These are phyloP conservation scores for Fallopia convolvulus DNA, from an alignment of 148 eudicot species.

Conservation along the genomic window DNA sequence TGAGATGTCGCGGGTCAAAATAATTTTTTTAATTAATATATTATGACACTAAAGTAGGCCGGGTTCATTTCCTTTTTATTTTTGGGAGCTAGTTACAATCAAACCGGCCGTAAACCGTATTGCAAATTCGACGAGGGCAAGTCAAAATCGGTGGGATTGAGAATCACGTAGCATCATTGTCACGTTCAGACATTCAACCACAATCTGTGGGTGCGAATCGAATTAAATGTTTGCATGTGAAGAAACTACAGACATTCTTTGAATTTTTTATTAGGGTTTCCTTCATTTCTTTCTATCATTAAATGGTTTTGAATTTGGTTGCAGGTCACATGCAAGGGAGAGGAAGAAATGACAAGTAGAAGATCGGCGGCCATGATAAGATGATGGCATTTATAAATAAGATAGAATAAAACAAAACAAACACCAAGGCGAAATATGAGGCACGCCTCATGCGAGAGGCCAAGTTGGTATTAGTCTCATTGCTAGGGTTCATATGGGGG, in stretches of 20 bases:
- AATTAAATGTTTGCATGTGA: constrained; percentile 1
- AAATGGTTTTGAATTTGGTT: neutral
- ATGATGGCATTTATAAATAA: neutral
- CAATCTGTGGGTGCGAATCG: neutral
- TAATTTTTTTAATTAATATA: too few relatives aligned
- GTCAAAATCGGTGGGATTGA: neutral
- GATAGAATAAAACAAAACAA: neutral
- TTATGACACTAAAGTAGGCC: too few relatives aligned
- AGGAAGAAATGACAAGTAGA: neutral
- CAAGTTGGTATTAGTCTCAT: neutral
- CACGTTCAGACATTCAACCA: constrained; percentile 5
- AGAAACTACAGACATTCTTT: neutral
- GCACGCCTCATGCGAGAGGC: neutral
- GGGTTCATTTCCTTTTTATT: too few relatives aligned
- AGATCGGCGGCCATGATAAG: constrained; percentile 4
- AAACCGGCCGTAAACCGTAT: neutral
- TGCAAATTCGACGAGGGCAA: neutral
- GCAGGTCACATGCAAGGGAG: neutral
- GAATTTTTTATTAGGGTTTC: neutral
- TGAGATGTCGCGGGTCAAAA: too few relatives aligned
- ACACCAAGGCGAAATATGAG: neutral
- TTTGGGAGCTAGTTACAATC: too few relatives aligned
- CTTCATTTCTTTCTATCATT: neutral
- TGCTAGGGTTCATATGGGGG: constrained; percentile 3
- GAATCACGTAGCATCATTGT: constrained; percentile 3